Percentiles rank a stretch among this genome's conserved stretches.
phyloP scores from a whole-genome alignment of 306 rosid species.

The Rosa lucieae region DNA sequence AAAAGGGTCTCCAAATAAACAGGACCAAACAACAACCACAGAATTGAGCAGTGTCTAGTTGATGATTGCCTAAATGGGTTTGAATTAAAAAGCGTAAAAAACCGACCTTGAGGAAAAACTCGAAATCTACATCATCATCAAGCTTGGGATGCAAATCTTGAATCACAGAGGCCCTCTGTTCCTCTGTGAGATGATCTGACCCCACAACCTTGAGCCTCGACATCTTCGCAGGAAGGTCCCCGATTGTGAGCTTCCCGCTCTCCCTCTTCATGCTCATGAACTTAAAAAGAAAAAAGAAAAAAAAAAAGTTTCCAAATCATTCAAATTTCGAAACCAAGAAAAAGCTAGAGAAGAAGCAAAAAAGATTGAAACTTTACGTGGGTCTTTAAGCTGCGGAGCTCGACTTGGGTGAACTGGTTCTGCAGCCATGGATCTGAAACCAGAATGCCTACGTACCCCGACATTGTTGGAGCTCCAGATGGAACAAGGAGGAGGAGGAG shows the following conservation, averaged over 20 bases:
- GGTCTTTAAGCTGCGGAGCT: conserved; percentile 83
- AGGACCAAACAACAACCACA: background rate
- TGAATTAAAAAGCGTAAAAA: background rate
- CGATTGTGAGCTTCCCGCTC: conserved; percentile 63
- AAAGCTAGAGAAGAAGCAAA: background rate
- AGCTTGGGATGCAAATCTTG: conserved; percentile 60
- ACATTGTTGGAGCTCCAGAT: conserved; percentile 41
- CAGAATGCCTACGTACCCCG: conserved; percentile 83
- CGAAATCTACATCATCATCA: conserved; percentile 86
- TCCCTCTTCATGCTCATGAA: conserved; percentile 88
- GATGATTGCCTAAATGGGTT: background rate
- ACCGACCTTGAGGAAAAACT: conserved; percentile 81
- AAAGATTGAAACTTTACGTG: conserved; percentile 46
- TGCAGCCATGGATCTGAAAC: conserved; percentile 99
- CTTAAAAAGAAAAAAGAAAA: conserved; percentile 30
- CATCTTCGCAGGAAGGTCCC: conserved; percentile 87
- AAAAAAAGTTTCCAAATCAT: background rate
- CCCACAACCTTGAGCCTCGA: conserved; percentile 78
- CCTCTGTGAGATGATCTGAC: conserved; percentile 72
- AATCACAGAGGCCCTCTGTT: conserved; percentile 81
- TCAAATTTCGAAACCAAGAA: background rate
- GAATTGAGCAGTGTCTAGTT: background rate
- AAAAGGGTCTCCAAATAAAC: background rate
- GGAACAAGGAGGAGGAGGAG: background rate
- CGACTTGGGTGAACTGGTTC: conserved; percentile 96